Base-by-base conservation (phyloP, 2,329 filamentous ascomycete species). In the Pseudogymnoascus sp. region DNA sequence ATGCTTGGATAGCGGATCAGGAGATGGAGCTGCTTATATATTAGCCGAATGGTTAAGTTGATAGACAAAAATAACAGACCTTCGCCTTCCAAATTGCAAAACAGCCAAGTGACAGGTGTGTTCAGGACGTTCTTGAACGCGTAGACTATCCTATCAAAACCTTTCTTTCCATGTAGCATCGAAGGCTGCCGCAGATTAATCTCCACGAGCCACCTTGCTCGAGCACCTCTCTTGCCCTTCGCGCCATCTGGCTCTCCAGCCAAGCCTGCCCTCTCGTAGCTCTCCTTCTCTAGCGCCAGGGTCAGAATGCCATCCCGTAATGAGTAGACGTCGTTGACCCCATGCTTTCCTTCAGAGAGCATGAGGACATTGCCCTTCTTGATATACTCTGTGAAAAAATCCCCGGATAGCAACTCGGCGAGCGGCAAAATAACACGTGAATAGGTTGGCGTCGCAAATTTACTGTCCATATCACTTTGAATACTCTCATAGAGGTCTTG, bases 311-410 rank as follows among this genome's bases (percentile, higher is more conserved):
- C 92, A 66, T 90, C 82, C 61, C 76, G 79, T 1, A 97, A 75
- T 0, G 82, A 82, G 71, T 90, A 93, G 2, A 87, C 79, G 67
- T 89, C 89, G 68, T 92, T 88, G 2, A 86, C 79, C 2, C 85
- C 86, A 6, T 81, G 77, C 33, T 82, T 81, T 11, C 91, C 92
- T 72, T 92, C 84, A 0, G 92, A 96, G 2, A 96, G 80, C 88
- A 97, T 90, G 67, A 90, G 74, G 57, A 95, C 77, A 70, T 91
- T 86, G 70, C 69, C 69, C 67, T 65, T 81, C 73, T 96, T 96
- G 66, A 97, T 86, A 70, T 95, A 92, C 43, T 86, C 79, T n/a
- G 83, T 87, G 69, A 96, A 92, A 68, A 97, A 96, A 0, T 86
- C 82, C 1, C 84, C 83, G 35, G 88, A 80, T 1, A 97, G 72